Base-by-base conservation (phyloP, 495 filamentous ascomycete genomes). In the Talaromyces stipitatus region DNA sequence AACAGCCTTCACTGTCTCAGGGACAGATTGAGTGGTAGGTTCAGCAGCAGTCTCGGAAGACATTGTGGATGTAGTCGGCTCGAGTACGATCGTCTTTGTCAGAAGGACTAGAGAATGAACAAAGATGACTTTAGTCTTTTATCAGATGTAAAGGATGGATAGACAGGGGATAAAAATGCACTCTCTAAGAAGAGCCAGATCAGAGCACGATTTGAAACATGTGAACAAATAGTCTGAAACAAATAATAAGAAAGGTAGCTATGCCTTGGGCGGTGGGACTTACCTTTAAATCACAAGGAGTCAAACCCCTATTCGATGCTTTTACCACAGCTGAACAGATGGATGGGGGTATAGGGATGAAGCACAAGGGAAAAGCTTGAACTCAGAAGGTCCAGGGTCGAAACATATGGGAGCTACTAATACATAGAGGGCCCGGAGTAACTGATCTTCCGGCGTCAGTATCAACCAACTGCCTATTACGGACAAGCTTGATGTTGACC, bases 41-140 rank as follows among this genome's bases (percentile, higher is more conserved):
- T 50, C 36, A 14, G 56, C 36, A 52, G 52, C 51, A 46, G 43
- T 23, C 38, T 62, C 64, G 22, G 66, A 60, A 57, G 62, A 53
- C 66, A 61, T 70, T 24, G 20, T 50, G 46, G 30, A 27, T 41
- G 22, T 61, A 41, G 14, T 30, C 8, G 16, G n/a, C n/a, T n/a
- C n/a, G n/a, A n/a, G n/a, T n/a, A n/a, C n/a, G n/a, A n/a, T n/a
- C n/a, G n/a, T n/a, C n/a, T n/a, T 47, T 56, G 26, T 50, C 36
- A 36, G 55, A 22, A 53, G 56, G 22, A 33, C 43, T 33, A 50
- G n/a, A 23, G 51, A 23, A 20, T 32, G 23, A 16, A 59, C n/a
- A 58, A 54, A 24, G 32, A 52, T 33, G 50, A 1, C 28, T 29
- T 32, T 5, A 48, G 26, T 48, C 22, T 48, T 1, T 18, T 14